Evolutionary conservation across 495 filamentous ascomycete species (phyloP).

Genomic region (Bacidia rubella): DNA sequence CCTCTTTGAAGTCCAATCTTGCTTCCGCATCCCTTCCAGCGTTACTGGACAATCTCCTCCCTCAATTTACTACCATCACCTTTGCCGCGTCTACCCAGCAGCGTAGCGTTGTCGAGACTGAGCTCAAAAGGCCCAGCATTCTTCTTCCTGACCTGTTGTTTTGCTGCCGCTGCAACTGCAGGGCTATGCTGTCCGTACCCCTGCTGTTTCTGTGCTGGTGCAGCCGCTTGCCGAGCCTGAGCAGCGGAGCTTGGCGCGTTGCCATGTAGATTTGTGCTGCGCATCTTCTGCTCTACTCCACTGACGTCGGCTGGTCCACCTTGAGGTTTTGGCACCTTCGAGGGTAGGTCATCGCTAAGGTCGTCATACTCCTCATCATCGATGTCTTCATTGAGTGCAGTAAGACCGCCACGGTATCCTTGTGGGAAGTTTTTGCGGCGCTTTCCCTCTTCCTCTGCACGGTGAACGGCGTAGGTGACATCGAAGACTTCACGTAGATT

Average conservation of each 20-base stretch:
- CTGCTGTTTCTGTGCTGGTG: conserved; percentile 33
- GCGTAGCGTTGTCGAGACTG: conserved; percentile 74
- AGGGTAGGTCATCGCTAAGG: conserved; percentile 30
- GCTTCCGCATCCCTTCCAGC: not conserved
- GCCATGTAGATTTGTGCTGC: conserved; percentile 52
- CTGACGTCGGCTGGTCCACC: conserved; percentile 45
- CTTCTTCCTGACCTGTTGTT: conserved; percentile 57
- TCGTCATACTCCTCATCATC: conserved; percentile 48
- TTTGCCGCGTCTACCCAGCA: conserved; percentile 65
- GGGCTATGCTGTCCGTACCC: conserved; percentile 78
- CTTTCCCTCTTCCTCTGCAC: conserved; percentile 92
- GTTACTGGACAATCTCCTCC: conserved; percentile 21
- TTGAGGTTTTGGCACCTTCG: conserved; percentile 56
- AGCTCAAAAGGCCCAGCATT: conserved; percentile 71
- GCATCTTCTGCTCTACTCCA: conserved; percentile 73
- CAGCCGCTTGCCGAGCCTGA: conserved; percentile 44
- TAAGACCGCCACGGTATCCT: conserved; percentile 53
- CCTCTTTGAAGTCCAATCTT: not conserved
- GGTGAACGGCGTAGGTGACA: conserved; percentile 89
- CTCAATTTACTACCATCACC: conserved; percentile 21
- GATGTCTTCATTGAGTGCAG: conserved; percentile 52
- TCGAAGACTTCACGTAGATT: conserved; percentile 96
- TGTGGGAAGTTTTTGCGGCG: conserved; percentile 66
- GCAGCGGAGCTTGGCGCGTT: conserved; percentile 36
- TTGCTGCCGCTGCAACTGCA: conserved; percentile 54